Evolutionary conservation across 352 stramenopile genomes (phyloP), one percentile per base, ranked within the genome.

Genomic region (Achlya hypogyna): DNA sequence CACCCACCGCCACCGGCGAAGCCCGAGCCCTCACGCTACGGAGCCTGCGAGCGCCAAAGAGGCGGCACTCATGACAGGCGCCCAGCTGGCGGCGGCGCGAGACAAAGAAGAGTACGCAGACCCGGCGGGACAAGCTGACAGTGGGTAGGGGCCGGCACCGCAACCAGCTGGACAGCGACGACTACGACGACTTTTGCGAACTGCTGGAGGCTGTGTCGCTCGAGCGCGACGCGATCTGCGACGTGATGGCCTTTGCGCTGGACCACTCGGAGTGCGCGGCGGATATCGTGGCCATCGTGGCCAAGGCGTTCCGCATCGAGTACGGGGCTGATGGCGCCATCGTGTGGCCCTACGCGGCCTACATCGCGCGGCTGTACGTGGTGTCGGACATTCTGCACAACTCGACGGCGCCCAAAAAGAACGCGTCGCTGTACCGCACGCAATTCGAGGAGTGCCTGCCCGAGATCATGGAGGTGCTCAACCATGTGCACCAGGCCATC

Each of bases 301-400:
- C 74, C 12, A 67, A 78, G 32, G 72, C 70, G 16, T 89, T 89
- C 59, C 74, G 79, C 22, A 63, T 67, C 3, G 60, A 77, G 0
- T 66, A 74, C 0, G 73, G 62, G 3, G 23, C 20, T 1, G 34
- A 42, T 14, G 34, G 14, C 14, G 60, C 27, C 60, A 22, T 28
- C 12, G 20, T 54, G 38, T 42, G 38, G 60, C 81, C 75, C 18
- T 72, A 76, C 2, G 69, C 88, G 28, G 68, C 78, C 6, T 75
- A 87, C 14, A 65, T 95, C 60, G 84, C 74, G 12, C 75, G 82
- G 27, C 63, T 96, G 52, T 96, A 89, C 62, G 75, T 96, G 60
- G 73, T 88, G 10, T 96, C 87, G 14, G 89, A 97, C 59, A 86
- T 97, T 43, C 73, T 97, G 34, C 86, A 95, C 76, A 97, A 97